Base-by-base conservation (phyloP, 179 eudicot species). In the Beta lomatogona region DNA sequence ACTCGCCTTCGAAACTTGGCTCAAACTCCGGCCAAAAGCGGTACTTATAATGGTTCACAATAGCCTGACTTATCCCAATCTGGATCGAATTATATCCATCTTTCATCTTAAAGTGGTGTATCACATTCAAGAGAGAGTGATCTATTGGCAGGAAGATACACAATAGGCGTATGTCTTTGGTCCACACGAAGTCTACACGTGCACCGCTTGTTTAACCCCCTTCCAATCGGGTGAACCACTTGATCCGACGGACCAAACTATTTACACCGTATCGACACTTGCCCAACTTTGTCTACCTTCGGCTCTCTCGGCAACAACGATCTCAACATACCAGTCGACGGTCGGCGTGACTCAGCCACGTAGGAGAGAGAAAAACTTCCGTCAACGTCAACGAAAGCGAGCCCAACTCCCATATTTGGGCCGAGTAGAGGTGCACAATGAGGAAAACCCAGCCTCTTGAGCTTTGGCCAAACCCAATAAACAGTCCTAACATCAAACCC, bases 11-110 rank as follows among this genome's bases (percentile, higher is more conserved):
- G 77, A 48, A 91, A 94, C 92, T 94, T 94, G 72, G 87, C 85
- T 86, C 85, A 65, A 94, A 94, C 85, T 88, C 98, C 2, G 90
- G 88, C 98, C 98, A 94, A 19, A 91, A 93, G 74, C 93, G 98
- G 75, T 80, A 94, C 85, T 94, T 94, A 66, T 94, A 94, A 68
- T 93, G 98, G 72, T 94, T 94, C 72, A 94, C 93, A 36, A 88
- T 84, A 79, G 86, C 92, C 3, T 53, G 54, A 2, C 60, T 36
- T 0, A 67, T 18, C 9, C 77, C 78, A 60, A 87, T 2, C 36
- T 83, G 82, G 53, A 22, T 72, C 11, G 79, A 57, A 22, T 46
- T 84, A 77, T 85, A 93, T 36, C 94, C 92, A 3, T 77, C 60
- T 68, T 81, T 89, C 50, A 92, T 65, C 57, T 71, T 9, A 75